Evolutionary conservation across 352 stramenopile genomes (phyloP).

Genomic region (Phytophthora brassicae): DNA sequence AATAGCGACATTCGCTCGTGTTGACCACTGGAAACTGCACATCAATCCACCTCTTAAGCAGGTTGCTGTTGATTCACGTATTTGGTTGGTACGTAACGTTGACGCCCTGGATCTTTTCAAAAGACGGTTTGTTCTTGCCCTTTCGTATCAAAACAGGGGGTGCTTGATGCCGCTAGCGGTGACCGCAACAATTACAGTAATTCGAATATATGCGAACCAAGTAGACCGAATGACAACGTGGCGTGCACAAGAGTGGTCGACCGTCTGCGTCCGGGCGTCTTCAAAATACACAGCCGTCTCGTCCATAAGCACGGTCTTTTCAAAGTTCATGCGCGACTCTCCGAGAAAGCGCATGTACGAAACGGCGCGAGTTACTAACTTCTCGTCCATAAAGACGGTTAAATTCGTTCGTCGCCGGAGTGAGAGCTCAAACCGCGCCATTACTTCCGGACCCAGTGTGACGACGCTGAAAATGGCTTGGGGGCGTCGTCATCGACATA

Average conservation of each 20-base stretch:
- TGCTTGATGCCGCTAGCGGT: constrained; percentile 14
- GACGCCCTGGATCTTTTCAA: neutral
- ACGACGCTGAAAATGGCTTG: too few species aligned
- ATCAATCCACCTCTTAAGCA: constrained; percentile 5
- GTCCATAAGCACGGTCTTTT: constrained; percentile 25
- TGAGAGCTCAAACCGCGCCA: too few species aligned
- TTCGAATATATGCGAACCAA: constrained; percentile 31
- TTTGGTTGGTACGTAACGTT: constrained; percentile 11
- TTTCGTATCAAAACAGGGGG: constrained; percentile 13
- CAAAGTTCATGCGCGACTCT: too few species aligned
- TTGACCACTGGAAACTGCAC: constrained; percentile 4
- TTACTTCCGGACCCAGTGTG: too few species aligned
- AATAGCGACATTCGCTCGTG: neutral
- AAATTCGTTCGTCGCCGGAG: too few species aligned
- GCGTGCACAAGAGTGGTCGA: constrained; percentile 15
- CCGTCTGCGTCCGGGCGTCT: constrained; percentile 12
- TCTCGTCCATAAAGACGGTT: too few species aligned
- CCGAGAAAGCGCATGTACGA: too few species aligned
- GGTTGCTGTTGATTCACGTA: constrained; percentile 12
- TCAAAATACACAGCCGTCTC: constrained; percentile 39
- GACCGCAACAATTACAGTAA: constrained; percentile 19
- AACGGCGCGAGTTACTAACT: too few species aligned
- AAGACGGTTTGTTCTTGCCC: neutral
- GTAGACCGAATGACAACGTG: constrained; percentile 30
- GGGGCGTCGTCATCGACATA: too few species aligned